Conservation (phyloP, 805 yeast species). For the Wickerhamiella hasegawae region DNA sequence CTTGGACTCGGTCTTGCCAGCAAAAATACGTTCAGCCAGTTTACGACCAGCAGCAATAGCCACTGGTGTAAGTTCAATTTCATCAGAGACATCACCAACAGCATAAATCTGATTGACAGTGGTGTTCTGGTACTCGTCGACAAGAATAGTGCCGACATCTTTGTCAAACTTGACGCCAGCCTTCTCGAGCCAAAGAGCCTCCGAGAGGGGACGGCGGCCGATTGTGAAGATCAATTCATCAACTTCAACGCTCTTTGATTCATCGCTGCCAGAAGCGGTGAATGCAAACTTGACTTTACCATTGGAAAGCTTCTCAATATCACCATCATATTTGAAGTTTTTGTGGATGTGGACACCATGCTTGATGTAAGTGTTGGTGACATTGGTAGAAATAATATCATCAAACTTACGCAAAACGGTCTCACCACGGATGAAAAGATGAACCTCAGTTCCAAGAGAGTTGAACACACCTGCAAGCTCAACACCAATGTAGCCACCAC, state of each 20-base stretch:
- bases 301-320: constrained; percentile 24
- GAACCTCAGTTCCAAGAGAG: constrained; percentile 74
- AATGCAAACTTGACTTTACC: constrained; percentile 31
- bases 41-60: constrained; percentile 98
- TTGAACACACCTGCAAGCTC: constrained; percentile 92
- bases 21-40: constrained; percentile 81
- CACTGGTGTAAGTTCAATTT: constrained; percentile 89
- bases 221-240: constrained; percentile 86
- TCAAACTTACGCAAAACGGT: constrained; percentile 83
- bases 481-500: constrained; percentile 95
- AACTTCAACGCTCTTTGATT: constrained; percentile 32
- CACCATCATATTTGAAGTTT: constrained; percentile 33
- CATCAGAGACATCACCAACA: constrained; percentile 88
- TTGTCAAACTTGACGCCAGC: constrained; percentile 49
- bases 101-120: constrained; percentile 57
- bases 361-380: constrained; percentile 67
- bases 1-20: constrained; percentile 59
- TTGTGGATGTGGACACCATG: constrained; percentile 75
- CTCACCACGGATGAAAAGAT: constrained; percentile 79
- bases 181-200: constrained; percentile 53
- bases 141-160: constrained; percentile 47
- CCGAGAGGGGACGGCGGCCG: constrained; percentile 69
- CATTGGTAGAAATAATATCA: constrained; percentile 54
- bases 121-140: constrained; percentile 81
- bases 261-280: constrained; percentile 24